Evolutionary conservation across 2,329 filamentous ascomycete genomes (phyloP).

Genomic region (Colletotrichum simmondsii): DNA sequence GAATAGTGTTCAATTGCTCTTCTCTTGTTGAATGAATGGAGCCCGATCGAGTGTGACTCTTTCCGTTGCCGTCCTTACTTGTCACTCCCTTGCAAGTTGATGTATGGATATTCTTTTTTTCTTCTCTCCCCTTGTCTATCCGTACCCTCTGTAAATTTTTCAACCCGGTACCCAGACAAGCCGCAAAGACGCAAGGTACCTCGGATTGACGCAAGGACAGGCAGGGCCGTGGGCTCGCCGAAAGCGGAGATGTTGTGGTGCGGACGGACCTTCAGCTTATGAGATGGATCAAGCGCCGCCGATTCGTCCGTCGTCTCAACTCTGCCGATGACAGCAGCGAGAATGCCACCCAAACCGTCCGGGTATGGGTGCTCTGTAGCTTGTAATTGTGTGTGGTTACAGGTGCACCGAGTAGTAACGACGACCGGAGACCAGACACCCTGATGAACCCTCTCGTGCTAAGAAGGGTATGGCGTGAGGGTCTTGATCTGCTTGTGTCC

Average conservation of each 20-base stretch:
- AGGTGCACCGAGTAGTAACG: background rate
- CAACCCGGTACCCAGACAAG: background rate
- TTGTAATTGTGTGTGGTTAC: background rate
- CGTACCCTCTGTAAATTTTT: background rate
- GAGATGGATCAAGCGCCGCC: slow-evolving; percentile 19
- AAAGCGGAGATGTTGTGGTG: slow-evolving; percentile 38
- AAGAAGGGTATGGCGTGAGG: background rate
- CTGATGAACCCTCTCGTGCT: slow-evolving; percentile 10
- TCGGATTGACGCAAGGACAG: slow-evolving; percentile 30
- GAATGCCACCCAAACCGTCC: background rate
- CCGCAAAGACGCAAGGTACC: slow-evolving; percentile 8
- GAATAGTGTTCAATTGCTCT: slow-evolving; percentile 16
- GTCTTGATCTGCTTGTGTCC: background rate
- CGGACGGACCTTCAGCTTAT: slow-evolving; percentile 27
- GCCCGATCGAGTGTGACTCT: slow-evolving; percentile 36
- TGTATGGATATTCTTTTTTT: slow-evolving; percentile 5
- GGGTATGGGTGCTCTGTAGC: background rate
- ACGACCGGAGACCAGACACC: slow-evolving; percentile 4
- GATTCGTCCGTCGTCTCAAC: slow-evolving; percentile 34
- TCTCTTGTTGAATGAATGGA: slow-evolving; percentile 18
- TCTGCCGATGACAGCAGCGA: slow-evolving; percentile 28
- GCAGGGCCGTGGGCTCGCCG: slow-evolving; percentile 35
- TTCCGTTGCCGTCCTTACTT: slow-evolving; percentile 32
- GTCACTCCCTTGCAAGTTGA: slow-evolving; percentile 20
- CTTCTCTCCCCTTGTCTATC: background rate